These are phyloP conservation scores for Aspergillus cristatus DNA, from an alignment of 495 filamentous ascomycete species.

Conservation along the genomic window DNA sequence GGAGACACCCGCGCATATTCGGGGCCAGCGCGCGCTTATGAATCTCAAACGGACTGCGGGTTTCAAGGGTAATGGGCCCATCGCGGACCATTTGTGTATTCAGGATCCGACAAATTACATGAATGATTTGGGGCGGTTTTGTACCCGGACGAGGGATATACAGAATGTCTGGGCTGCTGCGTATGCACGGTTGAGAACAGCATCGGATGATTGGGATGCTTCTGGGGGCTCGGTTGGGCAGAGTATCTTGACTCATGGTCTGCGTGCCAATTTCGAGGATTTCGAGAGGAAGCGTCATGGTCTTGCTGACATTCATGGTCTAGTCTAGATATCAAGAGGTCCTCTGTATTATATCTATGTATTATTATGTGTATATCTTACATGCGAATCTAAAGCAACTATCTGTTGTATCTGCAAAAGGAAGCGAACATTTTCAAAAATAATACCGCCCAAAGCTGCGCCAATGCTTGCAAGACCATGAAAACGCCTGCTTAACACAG, in stretches of 20 bases:
- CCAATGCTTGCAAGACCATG: too few relatives aligned
- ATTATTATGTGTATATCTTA: background rate
- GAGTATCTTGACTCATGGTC: conserved; percentile 20
- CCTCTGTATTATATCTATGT: background rate
- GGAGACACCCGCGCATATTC: conserved; percentile 18
- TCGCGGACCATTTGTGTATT: conserved; percentile 36
- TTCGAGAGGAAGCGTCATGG: conserved; percentile 13
- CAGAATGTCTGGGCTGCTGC: conserved; percentile 19
- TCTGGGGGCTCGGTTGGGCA: background rate
- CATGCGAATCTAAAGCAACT: too few relatives aligned
- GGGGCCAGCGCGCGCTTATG: conserved; percentile 33
- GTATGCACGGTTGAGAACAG: conserved; percentile 11
- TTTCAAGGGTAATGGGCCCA: conserved; percentile 14
- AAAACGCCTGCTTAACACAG: background rate
- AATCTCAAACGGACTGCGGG: conserved; percentile 25
- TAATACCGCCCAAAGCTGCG: too few relatives aligned
- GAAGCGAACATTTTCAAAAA: too few relatives aligned
- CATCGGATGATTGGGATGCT: conserved; percentile 15
- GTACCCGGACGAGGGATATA: conserved; percentile 22
- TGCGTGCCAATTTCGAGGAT: conserved; percentile 29
- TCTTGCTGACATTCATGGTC: conserved; percentile 2
- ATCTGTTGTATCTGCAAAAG: too few relatives aligned
- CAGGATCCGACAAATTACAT: conserved; percentile 51
- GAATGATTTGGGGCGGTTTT: conserved; percentile 45
- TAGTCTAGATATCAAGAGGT: background rate